Percentiles rank a stretch among this genome's conserved stretches.
These are phyloP conservation scores for Globisporangium camurandrum DNA, from an alignment of 352 stramenopile genomes.

Conservation along the genomic window DNA sequence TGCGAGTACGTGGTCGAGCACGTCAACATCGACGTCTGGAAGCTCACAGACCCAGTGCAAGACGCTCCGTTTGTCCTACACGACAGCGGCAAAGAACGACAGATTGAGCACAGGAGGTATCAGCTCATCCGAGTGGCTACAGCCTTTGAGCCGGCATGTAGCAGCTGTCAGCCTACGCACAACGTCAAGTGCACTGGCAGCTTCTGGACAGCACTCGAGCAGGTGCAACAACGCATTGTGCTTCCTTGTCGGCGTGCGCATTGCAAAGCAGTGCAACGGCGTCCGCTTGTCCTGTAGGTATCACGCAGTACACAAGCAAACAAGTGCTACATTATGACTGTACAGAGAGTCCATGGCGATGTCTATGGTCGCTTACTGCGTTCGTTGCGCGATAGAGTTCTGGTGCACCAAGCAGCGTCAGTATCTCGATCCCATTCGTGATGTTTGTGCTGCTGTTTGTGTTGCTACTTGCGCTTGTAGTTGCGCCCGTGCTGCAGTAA, in stretches of 20 bases:
- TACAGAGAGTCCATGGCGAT: too few relatives aligned
- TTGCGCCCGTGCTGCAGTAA: too few relatives aligned
- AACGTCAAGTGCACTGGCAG: constrained; percentile 25
- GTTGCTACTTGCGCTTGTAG: too few relatives aligned
- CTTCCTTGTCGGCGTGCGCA: constrained; percentile 18
- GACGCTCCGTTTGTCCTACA: constrained; percentile 36
- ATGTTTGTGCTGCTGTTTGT: background rate
- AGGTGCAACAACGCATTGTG: constrained; percentile 28
- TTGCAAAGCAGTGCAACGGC: constrained; percentile 38
- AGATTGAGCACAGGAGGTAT: too few relatives aligned
- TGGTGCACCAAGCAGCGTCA: constrained; percentile 24
- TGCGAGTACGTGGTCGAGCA: constrained; percentile 19
- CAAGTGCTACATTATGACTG: too few relatives aligned
- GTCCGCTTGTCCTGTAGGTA: constrained; percentile 24
- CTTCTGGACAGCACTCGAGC: constrained; percentile 22
- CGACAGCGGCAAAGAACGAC: too few relatives aligned
- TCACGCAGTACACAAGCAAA: background rate
- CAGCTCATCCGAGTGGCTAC: too few relatives aligned
- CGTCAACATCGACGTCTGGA: constrained; percentile 14
- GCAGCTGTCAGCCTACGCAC: constrained; percentile 12
- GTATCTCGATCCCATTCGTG: constrained; percentile 31
- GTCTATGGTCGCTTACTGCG: too few relatives aligned
- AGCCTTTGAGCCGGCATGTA: too few relatives aligned
- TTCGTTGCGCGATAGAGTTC: constrained; percentile 34
- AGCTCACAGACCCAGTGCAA: constrained; percentile 53